Base-by-base conservation (phyloP, 352 stramenopile genomes). In the Globisporangium emineosum region DNA sequence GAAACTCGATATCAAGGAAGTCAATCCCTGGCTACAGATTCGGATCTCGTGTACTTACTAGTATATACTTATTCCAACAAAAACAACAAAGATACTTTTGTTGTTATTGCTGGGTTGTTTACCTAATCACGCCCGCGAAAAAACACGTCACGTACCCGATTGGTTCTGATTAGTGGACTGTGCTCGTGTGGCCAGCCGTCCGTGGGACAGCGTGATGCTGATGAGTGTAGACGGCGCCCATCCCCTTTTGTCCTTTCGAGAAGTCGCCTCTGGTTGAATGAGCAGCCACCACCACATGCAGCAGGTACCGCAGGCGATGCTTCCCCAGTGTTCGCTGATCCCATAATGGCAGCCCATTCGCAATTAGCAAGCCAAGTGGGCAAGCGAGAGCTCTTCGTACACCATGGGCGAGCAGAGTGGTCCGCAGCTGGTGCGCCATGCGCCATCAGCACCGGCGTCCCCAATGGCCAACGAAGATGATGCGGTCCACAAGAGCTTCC, bases 401-500 rank as follows among this genome's bases (percentile, higher is more conserved):
- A 56, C 21, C 17, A 56, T 56, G 50, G 7, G 50, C 3, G 50
- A 56, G 50, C 50, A 30, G 3, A 56, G 27, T 17, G 17, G 40
- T 47, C 50, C 54, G 5, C 30, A 60, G 54, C 54, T 60, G 2
- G 54, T 60, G 54, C 33, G 23, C 23, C 30, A 60, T 8, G 33
- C 35, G 13, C 33, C 54, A 15, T 19, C 33, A 33, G 40, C n/a
- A 9, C 15, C 40, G 21, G 49, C 25, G 32, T 59, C 53, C 1
- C 56, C 35, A 25, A 37, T 10, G 3, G 12, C n/a, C 30, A 17
- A 65, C 59, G 30, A 58, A 10, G 10, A 47, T 23, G 19, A 15
- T 45, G 40, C 40, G 8, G 40, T 17, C 13, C 59, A 23, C 59
- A 5, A 15, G 8, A 62, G 42, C 45, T 67, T 67, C 62, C 62